Conservation (phyloP, 768 basidiomycete genomes). For the Chalciporus piperatus region DNA sequence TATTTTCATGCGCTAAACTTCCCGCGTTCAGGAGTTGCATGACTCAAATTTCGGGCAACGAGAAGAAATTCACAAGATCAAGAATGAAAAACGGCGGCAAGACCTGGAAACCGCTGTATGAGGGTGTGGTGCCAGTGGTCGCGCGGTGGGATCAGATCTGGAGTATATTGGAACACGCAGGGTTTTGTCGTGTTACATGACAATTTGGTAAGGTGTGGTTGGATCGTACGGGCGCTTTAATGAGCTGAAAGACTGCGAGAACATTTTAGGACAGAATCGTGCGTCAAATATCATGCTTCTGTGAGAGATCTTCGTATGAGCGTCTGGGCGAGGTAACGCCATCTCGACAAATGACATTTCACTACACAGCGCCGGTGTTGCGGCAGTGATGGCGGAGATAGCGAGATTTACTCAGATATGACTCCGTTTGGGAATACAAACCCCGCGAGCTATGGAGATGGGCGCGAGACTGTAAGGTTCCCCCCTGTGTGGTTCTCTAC, state of each 20-base stretch:
- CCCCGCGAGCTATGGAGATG: conserved; percentile 9
- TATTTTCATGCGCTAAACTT: conserved; percentile 2
- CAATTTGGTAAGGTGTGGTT: no score
- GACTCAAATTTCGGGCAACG: conserved; percentile 88
- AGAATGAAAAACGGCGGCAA: conserved; percentile 33
- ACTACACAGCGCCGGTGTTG: no score
- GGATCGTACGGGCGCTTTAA: no score
- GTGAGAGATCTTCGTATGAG: no score
- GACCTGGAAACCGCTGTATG: not conserved
- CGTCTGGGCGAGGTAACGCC: no score
- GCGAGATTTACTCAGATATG: not conserved
- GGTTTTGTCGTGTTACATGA: not conserved
- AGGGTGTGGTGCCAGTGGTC: not conserved
- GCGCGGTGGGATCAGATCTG: not conserved
- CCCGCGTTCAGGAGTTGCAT: conserved; percentile 62
- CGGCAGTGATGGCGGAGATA: no score
- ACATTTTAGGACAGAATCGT: no score
- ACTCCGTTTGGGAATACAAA: conserved; percentile 18
- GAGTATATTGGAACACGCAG: not conserved
- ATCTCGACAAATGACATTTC: no score
- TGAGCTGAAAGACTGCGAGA: no score
- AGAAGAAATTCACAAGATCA: conserved; percentile 78
- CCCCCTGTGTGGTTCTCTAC: conserved; percentile 19
- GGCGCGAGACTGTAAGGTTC: not conserved
- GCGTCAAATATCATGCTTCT: no score